These are phyloP conservation scores for Paramecium primaurelia DNA, from an alignment of 73 alveolate species.

Conservation along the genomic window DNA sequence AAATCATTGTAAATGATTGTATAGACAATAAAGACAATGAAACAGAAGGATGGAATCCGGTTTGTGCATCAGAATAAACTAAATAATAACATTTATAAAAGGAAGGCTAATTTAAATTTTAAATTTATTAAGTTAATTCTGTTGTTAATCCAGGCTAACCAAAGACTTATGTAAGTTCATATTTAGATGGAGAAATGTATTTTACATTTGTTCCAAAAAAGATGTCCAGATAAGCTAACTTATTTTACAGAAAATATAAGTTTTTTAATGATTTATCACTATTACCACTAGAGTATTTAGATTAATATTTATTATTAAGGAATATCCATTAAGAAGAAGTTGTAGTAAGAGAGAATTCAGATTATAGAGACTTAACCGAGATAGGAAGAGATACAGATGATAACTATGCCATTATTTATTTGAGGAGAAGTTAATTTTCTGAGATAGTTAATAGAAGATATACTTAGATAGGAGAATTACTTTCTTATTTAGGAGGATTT, in stretches of 20 bases:
- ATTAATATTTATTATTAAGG: background rate
- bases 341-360: background rate
- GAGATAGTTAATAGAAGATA: background rate
- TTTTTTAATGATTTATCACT: background rate
- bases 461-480: background rate
- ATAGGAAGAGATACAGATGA: background rate
- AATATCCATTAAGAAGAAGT: background rate
- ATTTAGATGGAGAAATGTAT: slow-evolving; percentile 17
- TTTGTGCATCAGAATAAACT: background rate
- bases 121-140: background rate
- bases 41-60: background rate
- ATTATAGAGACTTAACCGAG: background rate
- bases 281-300: background rate
- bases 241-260: background rate
- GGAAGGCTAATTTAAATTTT: background rate
- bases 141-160: background rate
- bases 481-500: slow-evolving; percentile 2
- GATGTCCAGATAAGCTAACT: background rate
- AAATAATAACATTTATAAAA: background rate
- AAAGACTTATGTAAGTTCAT: background rate
- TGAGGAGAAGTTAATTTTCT: background rate
- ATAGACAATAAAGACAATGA: background rate
- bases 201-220: background rate
- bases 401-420: background rate
- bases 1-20: background rate